Evolutionary conservation across 148 eudicot genomes (phyloP).

Genomic region (Fagopyrum homotropicum): DNA sequence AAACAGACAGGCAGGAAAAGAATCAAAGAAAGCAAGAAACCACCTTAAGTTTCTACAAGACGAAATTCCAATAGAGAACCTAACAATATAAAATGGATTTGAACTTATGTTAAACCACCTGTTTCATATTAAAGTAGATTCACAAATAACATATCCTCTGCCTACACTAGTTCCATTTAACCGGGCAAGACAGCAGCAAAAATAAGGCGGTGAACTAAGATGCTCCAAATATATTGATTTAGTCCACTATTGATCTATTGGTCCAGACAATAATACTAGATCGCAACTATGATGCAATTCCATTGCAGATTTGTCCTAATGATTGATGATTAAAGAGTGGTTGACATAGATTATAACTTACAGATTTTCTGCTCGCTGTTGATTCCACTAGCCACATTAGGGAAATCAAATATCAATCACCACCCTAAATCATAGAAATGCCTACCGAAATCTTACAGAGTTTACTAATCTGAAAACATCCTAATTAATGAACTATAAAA

Average conservation of each 20-base stretch:
- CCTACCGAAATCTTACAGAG: neutral
- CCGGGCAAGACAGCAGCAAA: neutral
- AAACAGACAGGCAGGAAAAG: neutral
- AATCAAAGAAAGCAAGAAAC: neutral
- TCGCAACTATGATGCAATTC: neutral
- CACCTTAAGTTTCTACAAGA: neutral
- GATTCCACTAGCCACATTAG: neutral
- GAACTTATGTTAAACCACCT: neutral
- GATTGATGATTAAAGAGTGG: neutral
- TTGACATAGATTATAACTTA: neutral
- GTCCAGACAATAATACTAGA: neutral
- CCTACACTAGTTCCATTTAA: neutral
- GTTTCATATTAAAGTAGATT: neutral
- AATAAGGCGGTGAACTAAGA: neutral
- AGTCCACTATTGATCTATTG: neutral
- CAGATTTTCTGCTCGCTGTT: neutral
- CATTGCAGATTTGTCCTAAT: neutral
- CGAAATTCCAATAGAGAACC: neutral
- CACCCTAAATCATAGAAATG: neutral
- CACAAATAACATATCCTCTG: neutral
- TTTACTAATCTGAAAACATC: neutral
- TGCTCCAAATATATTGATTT: neutral
- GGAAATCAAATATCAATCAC: neutral
- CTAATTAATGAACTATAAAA: neutral
- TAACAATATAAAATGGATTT: neutral